Base-by-base conservation (phyloP, 768 basidiomycete species). In the Tricholoma bakamatsutake region DNA sequence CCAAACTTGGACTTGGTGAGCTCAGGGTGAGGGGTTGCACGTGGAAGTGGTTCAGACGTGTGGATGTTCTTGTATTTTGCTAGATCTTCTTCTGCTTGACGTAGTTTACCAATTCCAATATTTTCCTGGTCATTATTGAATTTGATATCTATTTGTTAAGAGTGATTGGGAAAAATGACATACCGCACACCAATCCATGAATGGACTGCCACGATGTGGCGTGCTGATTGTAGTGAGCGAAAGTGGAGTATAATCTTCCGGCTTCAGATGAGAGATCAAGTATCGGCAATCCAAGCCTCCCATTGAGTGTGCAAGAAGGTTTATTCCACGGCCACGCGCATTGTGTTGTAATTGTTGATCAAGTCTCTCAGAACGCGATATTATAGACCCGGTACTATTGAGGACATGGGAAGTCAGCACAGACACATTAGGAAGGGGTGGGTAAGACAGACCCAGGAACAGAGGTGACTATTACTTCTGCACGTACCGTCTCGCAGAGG, bases 121-220 rank as follows among this genome's bases (percentile, higher is more conserved):
- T 96, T 89, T 45, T 88, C 89, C 88, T 93, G 61, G 5, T 1
- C 28, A 17, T 15, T 47, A 13, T 50, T 61, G 47, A 56, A 54
- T 54, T 57, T 35, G 8, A 9, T 13, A 12, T 13, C 12, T 27
- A 27, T 18, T 40, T 7, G 21, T 13, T 18, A 28, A 13, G 31
- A 7, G 37, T 8, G 39, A 33, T 13, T 2, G 50, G 27, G 56
- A 49, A 28, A 39, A 47, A 46, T 15, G 33, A 79, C 88, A 65
- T 64, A 90, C 91, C 49, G 83, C 79, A 73, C 96, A 98, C 97
- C 97, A 99, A 68, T 97, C 93, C 97, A 99, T 99, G 71, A 99
- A 98, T 1, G 96, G 94, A 62, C 90, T 93, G 33, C 97, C 96
- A 15, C 93, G 82, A 68, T 99, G 97, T 13, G 97, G 97, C 0